Base-by-base conservation (phyloP, 352 stramenopile species). In the Phytopythium ostracodes region DNA sequence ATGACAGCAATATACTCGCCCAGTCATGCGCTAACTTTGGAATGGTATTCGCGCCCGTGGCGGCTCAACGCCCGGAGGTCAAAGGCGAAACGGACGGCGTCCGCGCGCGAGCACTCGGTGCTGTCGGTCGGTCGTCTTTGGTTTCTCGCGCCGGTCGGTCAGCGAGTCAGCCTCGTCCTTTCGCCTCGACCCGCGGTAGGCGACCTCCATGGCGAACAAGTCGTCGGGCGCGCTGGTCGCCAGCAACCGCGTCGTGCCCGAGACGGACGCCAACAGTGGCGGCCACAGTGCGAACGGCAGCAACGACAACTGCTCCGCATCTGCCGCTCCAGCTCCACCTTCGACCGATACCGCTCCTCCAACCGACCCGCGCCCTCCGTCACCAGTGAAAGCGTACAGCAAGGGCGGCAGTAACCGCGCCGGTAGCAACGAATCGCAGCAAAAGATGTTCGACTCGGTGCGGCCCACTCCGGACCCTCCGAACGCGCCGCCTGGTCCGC, bases 201-300 rank as follows among this genome's bases (percentile, higher is more conserved):
- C n/a, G n/a, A n/a, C n/a, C n/a, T n/a, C 20, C 33, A 58, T 58
- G 52, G 52, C 52, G 31, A 58, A 35, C 52, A 58, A 58, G 35
- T 22, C 52, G 31, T 27, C 52, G 8, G 36, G 9, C 38, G 11
- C 54, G 2, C 5, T 8, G 25, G 1, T 8, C 14, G 14, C 22
- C 36, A 50, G 36, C 24, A 60, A 60, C 24, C 54, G 54, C 38
- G 54, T 60, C 24, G 54, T 60, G 0, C 54, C 54, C 15, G 35
- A 60, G 38, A 24, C 25, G 15, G 54, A 60, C 24, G 14, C 36
- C 24, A 27, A 6, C 38, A n/a, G 25, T 24, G 18, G 22, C 35
- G 15, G 27, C 27, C 33, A n/a, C 4, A 31, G 7, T 31, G 12
- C n/a, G 6, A 7, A 27, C 27, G 20, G 17, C 6, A 8, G 35